Percentiles rank a stretch among this genome's conserved stretches.
These are phyloP conservation scores for Scortechinia acanthostroma DNA, from an alignment of 2,329 filamentous ascomycete genomes.

Conservation along the genomic window DNA sequence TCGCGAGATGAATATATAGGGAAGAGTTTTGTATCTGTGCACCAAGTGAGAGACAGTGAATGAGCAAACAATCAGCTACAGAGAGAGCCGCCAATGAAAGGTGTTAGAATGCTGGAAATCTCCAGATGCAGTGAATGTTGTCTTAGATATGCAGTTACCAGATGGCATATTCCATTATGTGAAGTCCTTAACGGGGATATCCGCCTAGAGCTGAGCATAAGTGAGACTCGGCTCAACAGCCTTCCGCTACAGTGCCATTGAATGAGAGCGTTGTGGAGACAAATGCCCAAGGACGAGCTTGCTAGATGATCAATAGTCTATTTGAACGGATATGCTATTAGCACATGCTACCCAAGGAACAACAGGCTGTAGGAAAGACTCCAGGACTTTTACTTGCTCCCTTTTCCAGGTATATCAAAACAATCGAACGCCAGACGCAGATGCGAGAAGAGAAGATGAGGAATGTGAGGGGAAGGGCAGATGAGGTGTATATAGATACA, in stretches of 20 bases:
- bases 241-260: neutral
- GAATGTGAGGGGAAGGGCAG: too few species aligned
- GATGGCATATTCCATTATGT: too few species aligned
- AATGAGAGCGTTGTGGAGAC: neutral
- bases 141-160: too few species aligned
- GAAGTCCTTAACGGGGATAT: too few species aligned
- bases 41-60: neutral
- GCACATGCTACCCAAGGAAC: neutral
- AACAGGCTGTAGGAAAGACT: neutral
- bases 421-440: slow-evolving; percentile 1
- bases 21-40: neutral
- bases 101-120: too few species aligned
- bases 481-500: neutral
- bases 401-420: neutral
- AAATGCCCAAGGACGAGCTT: too few species aligned
- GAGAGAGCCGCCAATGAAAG: too few species aligned
- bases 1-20: neutral
- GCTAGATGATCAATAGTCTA: neutral
- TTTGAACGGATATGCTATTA: neutral
- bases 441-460: neutral
- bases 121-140: too few species aligned
- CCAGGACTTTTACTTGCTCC: neutral
- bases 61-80: neutral
- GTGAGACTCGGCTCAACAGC: neutral
- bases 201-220: too few species aligned